Percentiles rank a stretch among this genome's conserved stretches.
Evolutionary conservation across 1,284 basidiomycete genomes (phyloP).

Genomic region (Rugosomyces carneus): DNA sequence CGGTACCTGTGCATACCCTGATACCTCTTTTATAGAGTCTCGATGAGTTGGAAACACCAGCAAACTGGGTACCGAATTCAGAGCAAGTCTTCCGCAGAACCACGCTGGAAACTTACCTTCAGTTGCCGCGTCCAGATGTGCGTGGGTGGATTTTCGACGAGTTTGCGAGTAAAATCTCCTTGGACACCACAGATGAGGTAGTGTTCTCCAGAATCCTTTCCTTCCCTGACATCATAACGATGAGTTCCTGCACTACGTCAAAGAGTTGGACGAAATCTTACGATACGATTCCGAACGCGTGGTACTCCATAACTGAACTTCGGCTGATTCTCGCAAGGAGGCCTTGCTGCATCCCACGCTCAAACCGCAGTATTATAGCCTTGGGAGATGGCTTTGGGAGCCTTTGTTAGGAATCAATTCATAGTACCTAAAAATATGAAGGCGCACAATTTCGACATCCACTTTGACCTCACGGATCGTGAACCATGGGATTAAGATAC

Average conservation of each 20-base stretch:
- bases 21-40: slow-evolving; percentile 71
- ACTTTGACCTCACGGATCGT: slow-evolving; percentile 68
- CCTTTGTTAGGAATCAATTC: slow-evolving; percentile 4
- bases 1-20: slow-evolving; percentile 80
- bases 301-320: slow-evolving; percentile 61
- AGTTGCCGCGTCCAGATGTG: slow-evolving; percentile 64
- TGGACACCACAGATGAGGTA: slow-evolving; percentile 69
- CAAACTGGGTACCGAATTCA: slow-evolving; percentile 39
- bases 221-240: slow-evolving; percentile 38
- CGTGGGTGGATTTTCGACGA: slow-evolving; percentile 56
- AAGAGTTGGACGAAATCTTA: slow-evolving; percentile 23
- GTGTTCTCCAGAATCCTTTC: slow-evolving; percentile 53
- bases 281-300: slow-evolving; percentile 68
- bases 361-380: slow-evolving; percentile 59
- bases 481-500: slow-evolving; percentile 69
- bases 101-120: slow-evolving; percentile 37
- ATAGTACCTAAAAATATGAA: not conserved
- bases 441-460: slow-evolving; percentile 65
- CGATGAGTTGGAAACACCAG: slow-evolving; percentile 75
- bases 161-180: slow-evolving; percentile 60
- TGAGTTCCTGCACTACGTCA: not conserved
- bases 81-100: not conserved
- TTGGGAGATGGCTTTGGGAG: slow-evolving; percentile 59
- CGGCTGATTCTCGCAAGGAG: slow-evolving; percentile 62
- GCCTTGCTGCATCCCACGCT: slow-evolving; percentile 69